A percentile compares a stretch with the other conserved stretches of the same genome.
These are phyloP conservation scores for Parathielavia hyrcaniae DNA, from an alignment of 495 filamentous ascomycete genomes.

Conservation along the genomic window DNA sequence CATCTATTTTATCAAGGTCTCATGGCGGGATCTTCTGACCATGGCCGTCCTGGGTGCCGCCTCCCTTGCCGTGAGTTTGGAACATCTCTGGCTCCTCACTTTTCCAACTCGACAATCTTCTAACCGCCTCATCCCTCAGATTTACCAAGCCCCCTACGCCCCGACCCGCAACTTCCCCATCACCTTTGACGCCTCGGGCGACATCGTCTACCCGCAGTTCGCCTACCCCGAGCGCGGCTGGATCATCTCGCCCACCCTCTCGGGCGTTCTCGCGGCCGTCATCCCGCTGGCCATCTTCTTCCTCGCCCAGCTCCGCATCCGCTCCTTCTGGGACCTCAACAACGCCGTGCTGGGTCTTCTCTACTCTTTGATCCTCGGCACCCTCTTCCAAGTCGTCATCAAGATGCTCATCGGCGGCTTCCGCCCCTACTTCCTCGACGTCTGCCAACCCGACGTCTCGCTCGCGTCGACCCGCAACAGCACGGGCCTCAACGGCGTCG, in stretches of 20 bases:
- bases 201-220: constrained; percentile 55
- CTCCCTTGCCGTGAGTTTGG: constrained; percentile 48
- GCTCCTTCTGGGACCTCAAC: constrained; percentile 62
- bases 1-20: constrained; percentile 47
- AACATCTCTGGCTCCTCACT: not conserved
- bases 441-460: constrained; percentile 49
- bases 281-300: constrained; percentile 54
- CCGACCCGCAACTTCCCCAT: constrained; percentile 36
- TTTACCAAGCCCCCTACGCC: constrained; percentile 54
- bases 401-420: constrained; percentile 18
- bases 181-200: constrained; percentile 46
- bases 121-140: constrained; percentile 34
- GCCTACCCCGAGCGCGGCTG: constrained; percentile 57
- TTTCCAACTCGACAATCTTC: not conserved
- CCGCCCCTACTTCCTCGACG: constrained; percentile 52
- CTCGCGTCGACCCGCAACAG: constrained; percentile 29
- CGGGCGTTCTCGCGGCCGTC: constrained; percentile 50
- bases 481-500: constrained; percentile 35
- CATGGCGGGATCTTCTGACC: constrained; percentile 54
- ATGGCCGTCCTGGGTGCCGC: constrained; percentile 52
- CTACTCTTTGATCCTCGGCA: constrained; percentile 54
- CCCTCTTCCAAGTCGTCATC: constrained; percentile 49
- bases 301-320: constrained; percentile 53
- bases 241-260: constrained; percentile 55
- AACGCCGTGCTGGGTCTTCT: constrained; percentile 56